Evolutionary conservation across 805 yeast genomes (phyloP), one percentile per base, ranked within the genome.

Genomic region (Candida adriatica): DNA sequence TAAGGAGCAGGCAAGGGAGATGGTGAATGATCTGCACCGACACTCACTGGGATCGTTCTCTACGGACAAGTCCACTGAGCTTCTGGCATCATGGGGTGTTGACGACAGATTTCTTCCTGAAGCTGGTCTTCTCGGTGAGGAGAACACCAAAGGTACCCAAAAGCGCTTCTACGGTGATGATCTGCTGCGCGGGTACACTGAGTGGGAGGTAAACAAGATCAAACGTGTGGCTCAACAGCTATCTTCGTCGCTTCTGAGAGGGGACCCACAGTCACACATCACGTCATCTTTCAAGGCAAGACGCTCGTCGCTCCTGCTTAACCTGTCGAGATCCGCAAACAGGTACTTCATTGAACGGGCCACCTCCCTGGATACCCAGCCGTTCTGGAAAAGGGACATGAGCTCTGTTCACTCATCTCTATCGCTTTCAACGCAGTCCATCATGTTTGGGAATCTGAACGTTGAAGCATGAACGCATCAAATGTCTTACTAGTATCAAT

Each of bases 81-180:
- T 53, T 2, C 33, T 55, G n/a, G 50, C 49, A 3, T 55, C 59
- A 1, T 56, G 61, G 61, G 61, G 59, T 15, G 53, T 53, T 31
- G 60, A 53, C 24, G 54, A 55, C 18, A 33, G 43, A 8, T 16
- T 41, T 26, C 16, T 34, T 17, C 24, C 24, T 16, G 42, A 27
- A 8, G n/a, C 30, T 3, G 26, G 33, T 1, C 18, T 28, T 29
- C 25, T 8, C 10, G 25, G 13, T 7, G 13, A 25, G 13, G 34
- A 39, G 2, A 13, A 10, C 25, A 8, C 10, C 6, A 18, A 16
- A 4, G 27, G 17, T 1, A n/a, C 13, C 5, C 11, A 20, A 6
- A 47, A 46, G 26, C 37, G 52, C 25, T 51, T 49, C 26, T 49
- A 51, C 28, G 56, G 55, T 13, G 56, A 51, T 31, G 51, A 49